Evolutionary conservation across 768 basidiomycete genomes (phyloP), one percentile per base, ranked within the genome.

Genomic region (Boletus sensibilis): DNA sequence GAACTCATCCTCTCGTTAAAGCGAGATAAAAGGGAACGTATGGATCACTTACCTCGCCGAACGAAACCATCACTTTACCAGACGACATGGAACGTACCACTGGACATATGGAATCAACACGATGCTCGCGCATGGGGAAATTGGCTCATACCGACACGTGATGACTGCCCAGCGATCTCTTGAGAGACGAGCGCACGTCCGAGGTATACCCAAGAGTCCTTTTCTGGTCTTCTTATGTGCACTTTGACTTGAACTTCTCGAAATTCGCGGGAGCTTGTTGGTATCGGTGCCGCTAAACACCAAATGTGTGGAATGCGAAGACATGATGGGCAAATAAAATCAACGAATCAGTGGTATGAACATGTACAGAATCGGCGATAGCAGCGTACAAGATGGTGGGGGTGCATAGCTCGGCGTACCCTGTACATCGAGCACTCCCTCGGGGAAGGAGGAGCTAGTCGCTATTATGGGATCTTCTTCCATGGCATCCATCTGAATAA

Each of bases 171-270:
- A 25, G 74, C 74, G 33, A 88, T 71, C 71, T 92, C 91, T 58
- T 92, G 88, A 29, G 86, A 79, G 47, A 91, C 89, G 25, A 87
- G 67, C 21, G 85, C 91, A 65, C 90, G 82, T 12, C 91, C 91
- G 48, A 92, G 79, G 63, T 92, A 93, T 27, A 82, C 76, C 91
- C 91, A 92, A 18, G 86, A 80, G 69, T 92, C 91, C 66, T 76
- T 83, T 53, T 91, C 90, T 35, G 90, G 86, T 62, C 84, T 77
- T 60, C 91, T 80, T 61, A 91, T 87, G 64, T 92, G 91, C 20
- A 93, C 89, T 69, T 92, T 92, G 56, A 92, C 91, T 56, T 88
- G 82, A 56, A 92, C 82, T 55, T 92, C 90, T 51, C 86, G 83
- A 66, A 90, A 88, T 64, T 87, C 85, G 54, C 82, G 82, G 55